Conservation (phyloP, 2,329 filamentous ascomycete species). For the Aspergillus chevalieri region DNA sequence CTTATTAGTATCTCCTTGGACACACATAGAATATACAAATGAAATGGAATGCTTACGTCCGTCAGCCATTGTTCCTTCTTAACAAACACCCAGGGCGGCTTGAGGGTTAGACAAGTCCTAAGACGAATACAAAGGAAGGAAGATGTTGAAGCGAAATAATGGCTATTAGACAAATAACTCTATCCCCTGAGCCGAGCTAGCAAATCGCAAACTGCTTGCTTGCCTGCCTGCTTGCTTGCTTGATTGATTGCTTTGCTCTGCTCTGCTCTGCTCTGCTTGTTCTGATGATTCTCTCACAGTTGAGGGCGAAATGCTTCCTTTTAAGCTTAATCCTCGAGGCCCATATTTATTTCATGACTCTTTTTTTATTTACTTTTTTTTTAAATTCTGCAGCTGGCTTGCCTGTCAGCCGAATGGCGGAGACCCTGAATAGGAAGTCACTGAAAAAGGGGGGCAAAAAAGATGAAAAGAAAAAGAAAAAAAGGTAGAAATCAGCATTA, state of each 20-base stretch:
- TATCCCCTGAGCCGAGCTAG: too few species aligned
- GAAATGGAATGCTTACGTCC: slow-evolving; percentile 42
- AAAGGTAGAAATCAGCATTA: not conserved
- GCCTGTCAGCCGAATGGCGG: not conserved
- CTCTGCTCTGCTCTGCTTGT: not conserved
- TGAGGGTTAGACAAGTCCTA: not conserved
- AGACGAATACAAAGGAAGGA: not conserved
- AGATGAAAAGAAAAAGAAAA: not conserved
- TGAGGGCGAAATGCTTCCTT: not conserved
- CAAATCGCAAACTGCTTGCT: not conserved
- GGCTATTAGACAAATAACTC: too few species aligned
- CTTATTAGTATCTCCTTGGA: not conserved
- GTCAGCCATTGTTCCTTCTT: slow-evolving; percentile 44
- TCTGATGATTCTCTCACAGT: not conserved
- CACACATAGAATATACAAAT: too few species aligned
- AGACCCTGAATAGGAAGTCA: slow-evolving; percentile 4
- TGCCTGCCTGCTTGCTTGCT: too few species aligned
- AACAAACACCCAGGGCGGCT: not conserved
- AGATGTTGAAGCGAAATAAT: not conserved
- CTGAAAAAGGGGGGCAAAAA: slow-evolving; percentile 1
- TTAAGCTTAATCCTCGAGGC: not conserved
- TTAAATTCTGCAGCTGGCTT: not conserved
- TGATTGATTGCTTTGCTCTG: too few species aligned
- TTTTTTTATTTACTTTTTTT: not conserved
- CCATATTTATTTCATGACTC: not conserved